Evolutionary conservation across 345 rosid genomes (phyloP).

Genomic region (Abelmoschus esculentus): DNA sequence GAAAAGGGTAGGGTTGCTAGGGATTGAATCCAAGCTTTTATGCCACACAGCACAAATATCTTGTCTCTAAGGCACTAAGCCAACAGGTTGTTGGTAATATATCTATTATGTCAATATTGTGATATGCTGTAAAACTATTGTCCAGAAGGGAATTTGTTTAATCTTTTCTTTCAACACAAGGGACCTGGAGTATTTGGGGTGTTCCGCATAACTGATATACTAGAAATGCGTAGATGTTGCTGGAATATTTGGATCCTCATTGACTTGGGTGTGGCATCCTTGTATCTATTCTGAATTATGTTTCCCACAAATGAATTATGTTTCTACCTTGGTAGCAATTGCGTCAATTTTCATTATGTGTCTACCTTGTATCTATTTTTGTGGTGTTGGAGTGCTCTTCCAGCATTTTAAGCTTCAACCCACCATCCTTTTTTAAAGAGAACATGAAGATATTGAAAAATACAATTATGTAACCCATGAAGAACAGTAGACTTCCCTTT

Average conservation of each 20-base stretch:
- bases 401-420: background rate
- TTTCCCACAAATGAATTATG: background rate
- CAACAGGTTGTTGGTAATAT: background rate
- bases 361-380: background rate
- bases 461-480: background rate
- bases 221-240: background rate
- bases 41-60: background rate
- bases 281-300: background rate
- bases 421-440: background rate
- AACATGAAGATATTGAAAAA: background rate
- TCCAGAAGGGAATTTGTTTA: background rate
- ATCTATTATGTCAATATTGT: background rate
- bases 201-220: background rate
- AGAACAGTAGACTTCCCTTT: constrained; percentile 1
- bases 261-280: background rate
- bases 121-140: background rate
- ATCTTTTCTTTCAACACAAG: background rate
- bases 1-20: background rate
- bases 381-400: background rate
- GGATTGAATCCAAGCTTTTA: background rate
- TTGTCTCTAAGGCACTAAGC: background rate
- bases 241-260: background rate
- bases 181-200: background rate
- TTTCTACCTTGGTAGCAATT: background rate
- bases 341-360: background rate